These are phyloP conservation scores for Hirsutella rhossiliensis DNA, from an alignment of 2,329 filamentous ascomycete species.

Conservation along the genomic window DNA sequence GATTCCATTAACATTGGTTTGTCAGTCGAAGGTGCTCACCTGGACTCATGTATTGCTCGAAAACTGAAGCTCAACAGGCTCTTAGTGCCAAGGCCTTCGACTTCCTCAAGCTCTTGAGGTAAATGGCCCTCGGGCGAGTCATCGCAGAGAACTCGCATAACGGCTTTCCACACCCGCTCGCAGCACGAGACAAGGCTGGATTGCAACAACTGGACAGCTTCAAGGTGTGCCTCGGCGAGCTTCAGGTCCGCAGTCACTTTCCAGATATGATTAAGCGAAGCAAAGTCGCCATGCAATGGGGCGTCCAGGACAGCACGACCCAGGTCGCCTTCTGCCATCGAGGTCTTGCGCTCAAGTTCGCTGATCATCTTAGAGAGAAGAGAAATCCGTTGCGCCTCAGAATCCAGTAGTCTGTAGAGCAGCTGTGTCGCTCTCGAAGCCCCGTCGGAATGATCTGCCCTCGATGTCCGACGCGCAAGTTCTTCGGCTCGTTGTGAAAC, in stretches of 20 bases:
- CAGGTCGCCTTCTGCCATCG: slow-evolving; percentile 51
- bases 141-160: slow-evolving; percentile 71
- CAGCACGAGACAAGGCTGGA: slow-evolving; percentile 47
- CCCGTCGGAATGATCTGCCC: slow-evolving; percentile 88
- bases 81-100: slow-evolving; percentile 66
- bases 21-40: slow-evolving; percentile 35
- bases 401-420: slow-evolving; percentile 44
- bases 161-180: slow-evolving; percentile 61
- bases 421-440: slow-evolving; percentile 67
- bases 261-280: slow-evolving; percentile 49
- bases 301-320: slow-evolving; percentile 52
- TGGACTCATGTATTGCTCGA: slow-evolving; percentile 87
- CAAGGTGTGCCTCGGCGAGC: slow-evolving; percentile 24
- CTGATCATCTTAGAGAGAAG: slow-evolving; percentile 47
- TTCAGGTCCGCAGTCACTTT: slow-evolving; percentile 31
- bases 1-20: neutral
- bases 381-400: slow-evolving; percentile 26
- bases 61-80: slow-evolving; percentile 91
- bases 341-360: slow-evolving; percentile 53
- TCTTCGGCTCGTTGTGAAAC: slow-evolving; percentile 42
- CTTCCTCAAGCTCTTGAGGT: slow-evolving; percentile 62
- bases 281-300: slow-evolving; percentile 59
- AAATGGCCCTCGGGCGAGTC: slow-evolving; percentile 89
- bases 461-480: slow-evolving; percentile 56
- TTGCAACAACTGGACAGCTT: slow-evolving; percentile 30